These are phyloP conservation scores for Cavenderia fasciculata DNA, from an alignment of 78 protist species.

Conservation along the genomic window DNA sequence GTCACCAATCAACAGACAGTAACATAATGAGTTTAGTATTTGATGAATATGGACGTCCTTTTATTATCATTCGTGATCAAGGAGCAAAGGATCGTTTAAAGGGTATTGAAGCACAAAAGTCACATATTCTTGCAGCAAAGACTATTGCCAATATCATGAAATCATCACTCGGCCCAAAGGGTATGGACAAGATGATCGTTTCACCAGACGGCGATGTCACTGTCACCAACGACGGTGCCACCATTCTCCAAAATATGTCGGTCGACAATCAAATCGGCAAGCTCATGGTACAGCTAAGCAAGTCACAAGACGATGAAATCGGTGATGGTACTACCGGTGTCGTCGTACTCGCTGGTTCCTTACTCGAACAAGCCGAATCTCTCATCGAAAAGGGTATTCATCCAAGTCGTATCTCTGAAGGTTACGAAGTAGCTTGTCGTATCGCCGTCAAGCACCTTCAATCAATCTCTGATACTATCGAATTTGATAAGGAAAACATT, in stretches of 20 bases:
- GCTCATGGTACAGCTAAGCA: slow-evolving; percentile 98
- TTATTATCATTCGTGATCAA: slow-evolving; percentile 96
- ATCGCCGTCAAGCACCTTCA: slow-evolving; percentile 88
- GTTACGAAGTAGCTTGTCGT: slow-evolving; percentile 77
- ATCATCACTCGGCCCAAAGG: slow-evolving; percentile 98
- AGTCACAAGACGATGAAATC: slow-evolving; percentile 99
- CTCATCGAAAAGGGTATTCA: slow-evolving; percentile 98
- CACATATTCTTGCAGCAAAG: slow-evolving; percentile 96
- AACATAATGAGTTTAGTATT: slow-evolving; percentile 88
- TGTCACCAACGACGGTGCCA: slow-evolving; percentile 99
- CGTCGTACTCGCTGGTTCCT: slow-evolving; percentile 99
- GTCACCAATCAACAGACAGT: neutral
- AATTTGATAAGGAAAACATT: slow-evolving; percentile 51
- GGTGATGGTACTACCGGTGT: slow-evolving; percentile 99
- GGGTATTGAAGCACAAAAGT: slow-evolving; percentile 98
- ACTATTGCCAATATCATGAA: slow-evolving; percentile 94
- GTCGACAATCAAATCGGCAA: slow-evolving; percentile 97
- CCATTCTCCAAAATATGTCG: slow-evolving; percentile 95
- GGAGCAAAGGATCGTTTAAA: slow-evolving; percentile 85
- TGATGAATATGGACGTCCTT: slow-evolving; percentile 99
- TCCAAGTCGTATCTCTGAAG: slow-evolving; percentile 91
- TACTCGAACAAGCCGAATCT: slow-evolving; percentile 97
- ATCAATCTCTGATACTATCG: slow-evolving; percentile 78
- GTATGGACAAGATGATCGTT: slow-evolving; percentile 99
- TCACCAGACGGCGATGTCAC: slow-evolving; percentile 98